Evolutionary conservation across 2,329 filamentous ascomycete species (phyloP).

Genomic region (Aspergillus sp.): DNA sequence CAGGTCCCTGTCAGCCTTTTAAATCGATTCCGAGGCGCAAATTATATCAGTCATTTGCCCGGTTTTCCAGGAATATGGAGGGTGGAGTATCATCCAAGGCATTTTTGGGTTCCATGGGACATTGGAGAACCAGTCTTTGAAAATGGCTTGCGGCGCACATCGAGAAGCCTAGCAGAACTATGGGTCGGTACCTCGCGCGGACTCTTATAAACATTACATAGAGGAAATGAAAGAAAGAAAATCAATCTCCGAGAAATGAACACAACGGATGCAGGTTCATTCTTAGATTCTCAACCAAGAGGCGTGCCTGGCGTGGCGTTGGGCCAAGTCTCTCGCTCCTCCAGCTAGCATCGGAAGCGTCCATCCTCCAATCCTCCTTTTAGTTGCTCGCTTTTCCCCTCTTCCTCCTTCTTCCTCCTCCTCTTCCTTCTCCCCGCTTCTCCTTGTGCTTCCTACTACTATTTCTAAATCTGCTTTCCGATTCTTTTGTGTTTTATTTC

Average conservation of each 20-base stretch:
- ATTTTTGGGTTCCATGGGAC: no score
- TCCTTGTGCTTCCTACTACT: not conserved
- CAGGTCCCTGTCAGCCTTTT: no score
- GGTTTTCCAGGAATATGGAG: no score
- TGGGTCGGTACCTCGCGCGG: no score
- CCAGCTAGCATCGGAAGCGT: not conserved
- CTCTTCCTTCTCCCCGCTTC: not conserved
- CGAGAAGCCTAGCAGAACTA: no score
- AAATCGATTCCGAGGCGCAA: no score
- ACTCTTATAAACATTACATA: not conserved
- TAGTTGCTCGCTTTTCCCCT: not conserved
- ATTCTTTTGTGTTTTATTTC: not conserved
- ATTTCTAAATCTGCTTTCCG: not conserved
- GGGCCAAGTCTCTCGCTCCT: not conserved
- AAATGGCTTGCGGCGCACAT: no score
- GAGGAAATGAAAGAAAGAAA: not conserved
- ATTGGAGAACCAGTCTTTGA: no score
- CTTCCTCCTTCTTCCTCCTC: constrained; percentile 8
- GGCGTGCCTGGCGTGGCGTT: constrained; percentile 15
- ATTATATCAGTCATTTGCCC: no score
- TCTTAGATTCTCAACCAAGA: not conserved
- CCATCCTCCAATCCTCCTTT: not conserved
- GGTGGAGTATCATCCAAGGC: no score
- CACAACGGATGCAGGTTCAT: no score
- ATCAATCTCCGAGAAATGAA: not conserved